Conservation (phyloP, 805 yeast genomes). For the Middelhovenomyces tepae region DNA sequence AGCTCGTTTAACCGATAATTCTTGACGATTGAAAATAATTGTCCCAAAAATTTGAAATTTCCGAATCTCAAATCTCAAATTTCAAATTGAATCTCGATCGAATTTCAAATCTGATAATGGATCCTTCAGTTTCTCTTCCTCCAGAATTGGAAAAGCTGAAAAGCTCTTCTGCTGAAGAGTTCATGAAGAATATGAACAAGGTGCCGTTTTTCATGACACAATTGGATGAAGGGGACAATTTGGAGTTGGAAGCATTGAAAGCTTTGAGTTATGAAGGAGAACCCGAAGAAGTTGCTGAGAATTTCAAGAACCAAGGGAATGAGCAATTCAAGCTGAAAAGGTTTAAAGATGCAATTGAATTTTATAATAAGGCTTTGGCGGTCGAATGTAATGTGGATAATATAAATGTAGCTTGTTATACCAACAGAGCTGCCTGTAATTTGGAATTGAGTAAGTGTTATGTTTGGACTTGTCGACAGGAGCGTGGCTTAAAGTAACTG, state of each 20-base stretch:
- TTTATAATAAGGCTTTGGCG: conserved; percentile 72
- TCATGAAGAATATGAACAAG: conserved; percentile 66
- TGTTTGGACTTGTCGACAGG: no score
- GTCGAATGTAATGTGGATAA: conserved; percentile 49
- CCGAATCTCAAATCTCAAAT: no score
- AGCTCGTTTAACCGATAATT: no score
- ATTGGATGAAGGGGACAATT: conserved; percentile 56
- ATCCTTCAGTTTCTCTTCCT: no score
- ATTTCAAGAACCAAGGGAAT: conserved; percentile 89
- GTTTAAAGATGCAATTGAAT: conserved; percentile 67
- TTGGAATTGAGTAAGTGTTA: no score
- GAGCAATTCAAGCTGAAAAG: conserved; percentile 67
- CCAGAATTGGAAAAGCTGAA: conserved; percentile 1
- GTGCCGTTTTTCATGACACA: conserved; percentile 93
- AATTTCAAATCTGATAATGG: no score
- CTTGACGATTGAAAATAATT: no score
- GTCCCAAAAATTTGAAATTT: no score
- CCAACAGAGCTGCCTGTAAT: conserved; percentile 89
- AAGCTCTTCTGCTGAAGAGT: conserved; percentile 51
- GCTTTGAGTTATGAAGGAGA: conserved; percentile 94
- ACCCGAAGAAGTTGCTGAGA: conserved; percentile 82
- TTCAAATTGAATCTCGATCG: no score
- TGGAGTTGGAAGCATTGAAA: conserved; percentile 75
- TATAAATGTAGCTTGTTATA: conserved; percentile 53
- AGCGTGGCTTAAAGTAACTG: no score